phyloP scores from a whole-genome alignment of 2,329 filamentous ascomycete genomes.

The Talaromyces verruculosus region DNA sequence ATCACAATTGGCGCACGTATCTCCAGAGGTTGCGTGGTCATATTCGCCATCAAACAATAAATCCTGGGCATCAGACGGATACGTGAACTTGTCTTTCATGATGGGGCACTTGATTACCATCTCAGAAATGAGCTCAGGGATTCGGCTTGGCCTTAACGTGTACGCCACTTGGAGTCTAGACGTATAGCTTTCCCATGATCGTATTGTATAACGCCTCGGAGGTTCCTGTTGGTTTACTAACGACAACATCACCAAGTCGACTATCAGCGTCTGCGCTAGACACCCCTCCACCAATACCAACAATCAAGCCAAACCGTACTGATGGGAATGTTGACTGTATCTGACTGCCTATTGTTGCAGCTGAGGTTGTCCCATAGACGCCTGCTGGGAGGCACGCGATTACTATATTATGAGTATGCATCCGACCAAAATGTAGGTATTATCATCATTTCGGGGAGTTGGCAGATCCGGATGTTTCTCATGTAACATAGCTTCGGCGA shows the following conservation, averaged over 20 bases:
- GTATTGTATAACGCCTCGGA: constrained; percentile 28
- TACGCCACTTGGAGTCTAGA: background rate
- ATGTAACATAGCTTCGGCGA: constrained; percentile 21
- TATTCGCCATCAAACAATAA: background rate
- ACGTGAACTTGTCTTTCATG: background rate
- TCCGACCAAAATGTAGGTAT: constrained; percentile 10
- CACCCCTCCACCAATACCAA: constrained; percentile 41
- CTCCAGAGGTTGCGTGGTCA: background rate
- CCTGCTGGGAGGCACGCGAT: constrained; percentile 35
- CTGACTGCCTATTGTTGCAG: constrained; percentile 18
- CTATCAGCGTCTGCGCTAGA: constrained; percentile 21
- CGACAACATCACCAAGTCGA: constrained; percentile 22
- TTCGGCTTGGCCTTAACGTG: background rate
- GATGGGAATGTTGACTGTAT: constrained; percentile 23
- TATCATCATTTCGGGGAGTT: background rate
- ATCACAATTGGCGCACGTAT: background rate
- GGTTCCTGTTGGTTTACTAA: constrained; percentile 21
- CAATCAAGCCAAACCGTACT: constrained; percentile 36
- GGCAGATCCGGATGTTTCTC: constrained; percentile 8
- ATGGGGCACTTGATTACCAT: background rate
- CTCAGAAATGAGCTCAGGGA: background rate
- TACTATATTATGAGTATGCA: constrained; percentile 34
- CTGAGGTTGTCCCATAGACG: constrained; percentile 32
- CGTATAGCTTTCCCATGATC: constrained; percentile 3
- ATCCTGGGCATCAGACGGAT: background rate